Evolutionary conservation across 352 stramenopile species (phyloP), one percentile per base, ranked within the genome.

Genomic region (Globisporangium perplexum): DNA sequence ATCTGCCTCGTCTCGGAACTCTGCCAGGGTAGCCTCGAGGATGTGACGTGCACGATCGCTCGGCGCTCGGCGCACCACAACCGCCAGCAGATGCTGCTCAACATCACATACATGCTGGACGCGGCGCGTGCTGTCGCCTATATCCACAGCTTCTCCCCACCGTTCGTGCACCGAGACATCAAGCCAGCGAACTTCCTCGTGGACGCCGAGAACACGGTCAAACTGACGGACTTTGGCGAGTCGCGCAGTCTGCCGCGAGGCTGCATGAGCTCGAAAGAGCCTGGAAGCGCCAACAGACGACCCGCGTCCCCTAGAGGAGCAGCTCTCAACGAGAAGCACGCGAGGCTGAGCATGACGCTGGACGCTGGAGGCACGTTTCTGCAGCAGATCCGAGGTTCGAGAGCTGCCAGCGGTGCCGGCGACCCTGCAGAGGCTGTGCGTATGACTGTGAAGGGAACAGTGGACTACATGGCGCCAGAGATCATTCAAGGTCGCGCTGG

Each of bases 391-490:
- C 59, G 61, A 23, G 55, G 53, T 10, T 77, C 57, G 0, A 42
- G 66, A 18, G 22, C 36, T 22, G 62, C 60, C 48, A 48, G 14
- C 50, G 49, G 22, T 22, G 24, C 36, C 12, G 24, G 10, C 8
- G 64, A 44, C 55, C 15, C 4, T 4, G 24, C 2, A 6, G 45
- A 49, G 20, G 41, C 36, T 24, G 46, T 50, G 22, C 58, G 55
- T 17, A 87, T 84, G 68, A 77, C 65, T 6, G 78, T 90, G 14
- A 77, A 85, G 22, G 81, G 80, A 0, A 90, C 80, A 1, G 74
- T 92, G 11, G 71, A 79, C 47, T 89, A 88, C 74, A 92, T 90
- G 80, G 80, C 81, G 14, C 81, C 81, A 0, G 81, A 92, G 54
- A 61, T 92, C n/a, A 86, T 92, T 54, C 79, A 83, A 38, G 75